Percentiles rank a stretch among this genome's conserved stretches.
Conservation (phyloP, 75 land plant genomes). For the Larix kaempferi region DNA sequence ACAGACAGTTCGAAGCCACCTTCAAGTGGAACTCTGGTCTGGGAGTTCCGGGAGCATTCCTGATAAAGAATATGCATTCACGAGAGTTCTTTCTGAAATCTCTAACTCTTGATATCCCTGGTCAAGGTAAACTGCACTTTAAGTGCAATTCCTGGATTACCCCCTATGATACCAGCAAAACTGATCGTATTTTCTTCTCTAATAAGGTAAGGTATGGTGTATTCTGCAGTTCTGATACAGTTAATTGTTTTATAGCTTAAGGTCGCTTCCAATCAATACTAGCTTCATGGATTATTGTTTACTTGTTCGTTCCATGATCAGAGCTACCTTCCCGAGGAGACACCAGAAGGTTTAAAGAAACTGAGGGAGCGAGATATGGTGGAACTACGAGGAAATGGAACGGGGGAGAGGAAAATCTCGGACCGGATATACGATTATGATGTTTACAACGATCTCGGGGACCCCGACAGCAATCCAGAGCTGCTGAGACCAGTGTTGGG, state of each 20-base stretch:
- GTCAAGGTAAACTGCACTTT: conserved; percentile 35
- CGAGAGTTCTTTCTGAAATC: conserved; percentile 16
- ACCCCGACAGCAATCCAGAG: conserved; percentile 39
- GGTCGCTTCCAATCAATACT: too few species aligned
- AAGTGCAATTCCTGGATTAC: conserved; percentile 87
- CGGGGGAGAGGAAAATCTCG: conserved; percentile 40
- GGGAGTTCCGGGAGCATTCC: conserved; percentile 29
- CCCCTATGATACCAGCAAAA: conserved; percentile 27
- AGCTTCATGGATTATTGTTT: too few species aligned
- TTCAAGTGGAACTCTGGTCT: background rate
- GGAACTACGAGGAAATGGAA: conserved; percentile 45
- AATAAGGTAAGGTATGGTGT: conserved; percentile 68
- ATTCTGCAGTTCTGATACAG: too few species aligned
- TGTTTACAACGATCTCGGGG: conserved; percentile 67
- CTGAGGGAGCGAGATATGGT: conserved; percentile 46
- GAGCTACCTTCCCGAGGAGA: conserved; percentile 43
- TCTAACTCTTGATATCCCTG: conserved; percentile 16
- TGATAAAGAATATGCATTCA: conserved; percentile 24
- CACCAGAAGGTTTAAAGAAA: conserved; percentile 29
- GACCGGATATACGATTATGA: conserved; percentile 83
- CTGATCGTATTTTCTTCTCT: conserved; percentile 73
- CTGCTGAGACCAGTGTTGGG: conserved; percentile 47
- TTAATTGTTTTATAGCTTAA: too few species aligned
- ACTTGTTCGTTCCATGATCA: background rate
- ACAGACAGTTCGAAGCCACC: background rate